Percentiles rank a stretch among this genome's conserved stretches.
These are phyloP conservation scores for Silene uniflora DNA, from an alignment of 148 eudicot species.

Conservation along the genomic window DNA sequence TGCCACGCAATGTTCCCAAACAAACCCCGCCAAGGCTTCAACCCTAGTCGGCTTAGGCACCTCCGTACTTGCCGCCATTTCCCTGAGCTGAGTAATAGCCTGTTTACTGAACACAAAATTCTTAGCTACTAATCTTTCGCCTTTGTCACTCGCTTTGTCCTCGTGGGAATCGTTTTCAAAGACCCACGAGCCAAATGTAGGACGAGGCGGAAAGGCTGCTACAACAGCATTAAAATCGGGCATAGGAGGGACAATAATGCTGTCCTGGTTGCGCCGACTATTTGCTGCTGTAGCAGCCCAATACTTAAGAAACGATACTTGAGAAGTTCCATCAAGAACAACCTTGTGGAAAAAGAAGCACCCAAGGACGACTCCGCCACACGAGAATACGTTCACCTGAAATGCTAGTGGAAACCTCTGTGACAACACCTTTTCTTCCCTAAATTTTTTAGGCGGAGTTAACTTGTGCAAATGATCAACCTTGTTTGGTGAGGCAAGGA, in stretches of 20 bases:
- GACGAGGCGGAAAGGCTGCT: constrained; percentile 1
- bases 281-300: constrained; percentile 2
- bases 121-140: neutral
- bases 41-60: neutral
- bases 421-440: neutral
- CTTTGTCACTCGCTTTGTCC: neutral
- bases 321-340: constrained; percentile 9
- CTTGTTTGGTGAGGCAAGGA: constrained; percentile 7
- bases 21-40: constrained; percentile 13
- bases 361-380: constrained; percentile 20
- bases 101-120: constrained; percentile 3
- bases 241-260: neutral
- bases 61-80: neutral
- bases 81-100: neutral
- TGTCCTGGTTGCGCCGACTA: neutral
- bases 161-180: neutral
- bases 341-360: constrained; percentile 16
- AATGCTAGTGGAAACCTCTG: neutral
- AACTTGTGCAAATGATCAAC: neutral
- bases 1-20: constrained; percentile 6
- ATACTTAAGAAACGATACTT: constrained; percentile 14
- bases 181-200: neutral
- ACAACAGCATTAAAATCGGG: constrained; percentile 3
- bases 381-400: constrained; percentile 19
- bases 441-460: neutral